Evolutionary conservation across 768 basidiomycete species (phyloP), one percentile per base, ranked within the genome.

Genomic region (Jaapia argillacea): DNA sequence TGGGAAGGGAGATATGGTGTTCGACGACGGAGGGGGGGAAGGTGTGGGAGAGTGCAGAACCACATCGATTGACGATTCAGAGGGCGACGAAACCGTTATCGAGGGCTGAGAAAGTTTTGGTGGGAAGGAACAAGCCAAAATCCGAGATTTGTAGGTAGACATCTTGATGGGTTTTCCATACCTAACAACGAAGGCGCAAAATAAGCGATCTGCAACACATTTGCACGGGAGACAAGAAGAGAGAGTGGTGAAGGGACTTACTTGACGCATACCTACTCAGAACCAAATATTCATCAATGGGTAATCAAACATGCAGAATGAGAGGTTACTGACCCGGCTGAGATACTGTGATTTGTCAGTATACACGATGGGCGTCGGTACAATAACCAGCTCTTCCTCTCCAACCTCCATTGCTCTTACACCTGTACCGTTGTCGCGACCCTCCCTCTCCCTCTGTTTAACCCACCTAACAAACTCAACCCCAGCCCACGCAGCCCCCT

Each of bases 291-390:
- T 10, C 28, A 33, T 33, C 28, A 10, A 33, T 33, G 28, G 10
- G 10, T 16, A 33, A 33, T 33, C 28, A 10, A 33, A 16, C 28
- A 33, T 33, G 10, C 28, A 16, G 10, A 10, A 10, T 16, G 16
- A 16, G 28, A 33, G 28, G 10, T 16, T 33, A 33, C 28, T 33
- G 28, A 33, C 70, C 45, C 76, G 58, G 55, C 76, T 81, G 45
- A 72, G 62, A 56, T 81, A 86, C 52, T 67, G 70, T 6, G 72
- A 63, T 62, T 87, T 84, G 52, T 85, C 71, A 14, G 74, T 77
- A 60, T 85, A 88, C 6, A 77, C 77, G 43, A 87, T 72, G 1
- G 69, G 73, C n/a, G 77, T 76, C 0, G 81, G 83, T 1, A 85
- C 62, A 46, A 84, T 66, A 1, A 66, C 51, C 33, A 78, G 61